Evolutionary conservation across 2,329 filamentous ascomycete species (phyloP).

Genomic region (Amauroascus verrucosus): DNA sequence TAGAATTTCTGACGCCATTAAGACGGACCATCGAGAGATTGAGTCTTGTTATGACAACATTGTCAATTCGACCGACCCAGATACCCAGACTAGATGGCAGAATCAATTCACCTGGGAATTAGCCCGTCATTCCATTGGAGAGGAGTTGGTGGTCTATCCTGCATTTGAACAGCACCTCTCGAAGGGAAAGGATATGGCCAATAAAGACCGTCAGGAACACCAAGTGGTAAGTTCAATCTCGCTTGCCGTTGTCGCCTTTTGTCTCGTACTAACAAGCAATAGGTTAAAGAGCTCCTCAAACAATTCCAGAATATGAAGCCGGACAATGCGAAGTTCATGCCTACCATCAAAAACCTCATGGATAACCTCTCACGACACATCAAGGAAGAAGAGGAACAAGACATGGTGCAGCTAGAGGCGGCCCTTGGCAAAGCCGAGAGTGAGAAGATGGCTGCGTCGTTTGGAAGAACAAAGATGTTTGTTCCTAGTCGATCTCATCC

Average conservation of each 20-base stretch:
- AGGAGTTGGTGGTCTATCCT: slow-evolving; percentile 45
- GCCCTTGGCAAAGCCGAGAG: slow-evolving; percentile 30
- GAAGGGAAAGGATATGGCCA: slow-evolving; percentile 35
- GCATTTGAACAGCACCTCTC: slow-evolving; percentile 41
- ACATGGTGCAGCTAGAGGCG: slow-evolving; percentile 42
- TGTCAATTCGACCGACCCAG: slow-evolving; percentile 29
- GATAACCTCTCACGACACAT: slow-evolving; percentile 39
- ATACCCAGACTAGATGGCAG: slow-evolving; percentile 35
- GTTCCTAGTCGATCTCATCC: slow-evolving; percentile 45
- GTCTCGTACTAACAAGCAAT: neutral
- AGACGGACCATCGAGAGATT: slow-evolving; percentile 32
- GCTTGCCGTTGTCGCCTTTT: neutral
- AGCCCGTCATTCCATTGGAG: slow-evolving; percentile 40
- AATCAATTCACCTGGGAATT: slow-evolving; percentile 45
- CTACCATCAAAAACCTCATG: slow-evolving; percentile 39
- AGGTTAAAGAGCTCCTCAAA: slow-evolving; percentile 46
- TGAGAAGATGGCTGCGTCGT: slow-evolving; percentile 34
- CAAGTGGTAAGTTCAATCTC: slow-evolving; percentile 27
- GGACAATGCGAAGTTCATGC: slow-evolving; percentile 34
- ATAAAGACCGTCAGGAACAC: slow-evolving; percentile 42
- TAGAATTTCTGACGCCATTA: slow-evolving; percentile 28
- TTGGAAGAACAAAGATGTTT: slow-evolving; percentile 45
- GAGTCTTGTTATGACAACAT: slow-evolving; percentile 35
- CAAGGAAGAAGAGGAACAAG: slow-evolving; percentile 42
- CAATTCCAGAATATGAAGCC: slow-evolving; percentile 41